Conservation (phyloP, 2,329 filamentous ascomycete species). For the Ophiosphaerella narmari region DNA sequence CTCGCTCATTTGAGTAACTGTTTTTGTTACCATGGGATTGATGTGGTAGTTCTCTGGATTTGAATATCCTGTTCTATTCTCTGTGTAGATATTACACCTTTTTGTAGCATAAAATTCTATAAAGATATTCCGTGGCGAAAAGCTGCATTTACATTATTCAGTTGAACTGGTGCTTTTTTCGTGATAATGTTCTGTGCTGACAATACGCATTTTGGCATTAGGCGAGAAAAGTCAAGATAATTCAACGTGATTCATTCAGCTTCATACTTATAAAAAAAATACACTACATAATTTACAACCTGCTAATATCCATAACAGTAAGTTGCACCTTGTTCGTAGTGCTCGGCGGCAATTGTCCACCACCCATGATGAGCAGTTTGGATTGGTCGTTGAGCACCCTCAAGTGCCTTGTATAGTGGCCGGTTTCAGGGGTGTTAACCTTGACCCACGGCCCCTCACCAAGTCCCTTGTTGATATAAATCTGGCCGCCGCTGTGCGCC, state of each 20-base stretch:
- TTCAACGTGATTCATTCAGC: not conserved
- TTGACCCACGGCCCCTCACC: constrained; percentile 54
- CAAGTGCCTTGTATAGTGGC: constrained; percentile 55
- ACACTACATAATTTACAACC: constrained; percentile 10
- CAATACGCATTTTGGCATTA: no score
- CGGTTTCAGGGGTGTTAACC: constrained; percentile 47
- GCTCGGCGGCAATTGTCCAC: constrained; percentile 42
- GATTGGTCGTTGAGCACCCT: constrained; percentile 49
- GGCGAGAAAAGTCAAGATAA: no score
- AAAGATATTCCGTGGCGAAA: not conserved
- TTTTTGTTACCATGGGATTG: not conserved
- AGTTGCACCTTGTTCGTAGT: constrained; percentile 39
- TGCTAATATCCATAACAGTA: constrained; percentile 39
- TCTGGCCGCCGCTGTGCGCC: constrained; percentile 45
- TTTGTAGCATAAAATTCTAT: constrained; percentile 17
- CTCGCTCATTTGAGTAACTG: constrained; percentile 28
- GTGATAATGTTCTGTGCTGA: no score
- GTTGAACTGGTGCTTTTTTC: not conserved
- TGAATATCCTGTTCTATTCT: constrained; percentile 16
- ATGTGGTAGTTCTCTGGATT: constrained; percentile 12
- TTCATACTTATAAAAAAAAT: not conserved
- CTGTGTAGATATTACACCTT: constrained; percentile 20
- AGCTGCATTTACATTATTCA: not conserved
- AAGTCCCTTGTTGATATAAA: constrained; percentile 55
- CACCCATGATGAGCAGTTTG: constrained; percentile 50